Evolutionary conservation across 495 filamentous ascomycete genomes (phyloP), one percentile per base, ranked within the genome.

Genomic region (Penicillium lividum): DNA sequence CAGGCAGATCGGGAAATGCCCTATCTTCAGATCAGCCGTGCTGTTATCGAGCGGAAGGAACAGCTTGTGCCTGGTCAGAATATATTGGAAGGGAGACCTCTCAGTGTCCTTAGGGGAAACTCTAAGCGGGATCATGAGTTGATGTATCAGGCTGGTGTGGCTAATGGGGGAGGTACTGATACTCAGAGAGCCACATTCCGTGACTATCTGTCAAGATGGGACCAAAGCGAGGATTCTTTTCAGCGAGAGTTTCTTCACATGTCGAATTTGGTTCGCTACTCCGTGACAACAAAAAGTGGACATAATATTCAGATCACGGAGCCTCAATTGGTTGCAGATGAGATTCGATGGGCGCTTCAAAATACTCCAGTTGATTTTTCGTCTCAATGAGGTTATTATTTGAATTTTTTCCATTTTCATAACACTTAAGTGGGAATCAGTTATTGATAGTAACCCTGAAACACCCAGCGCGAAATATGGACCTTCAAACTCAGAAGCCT

Each of bases 221-320:
- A 57, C n/a, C 2, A 30, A 13, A 51, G 33, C 5, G 55, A 57
- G 18, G 47, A 57, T 8, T 34, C 22, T 8, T 51, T 42, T 25
- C 55, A 57, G 25, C 55, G 55, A 0, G 55, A 57, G 34, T 31
- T 57, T 1, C 28, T 57, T 11, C 13, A 57, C 45, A 31, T 57
- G 28, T 57, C 55, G n/a, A 57, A 6, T 11, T 18, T 7, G 16
- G 18, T 3, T 6, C 55, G 47, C 13, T 57, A 31, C 31, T 44
- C 55, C 3, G 42, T 36, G 15, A 44, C 55, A 22, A 44, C 51
- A 42, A 18, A 31, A 10, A 57, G 55, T 51, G 55, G 55, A 25
- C 47, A 57, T 51, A 57, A 57, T 42, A 38, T 57, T 22, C 55
- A 51, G 13, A 51, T 57, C 34, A 50, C 45, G 27, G 55, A 57